Evolutionary conservation across 2,329 filamentous ascomycete species (phyloP).

Genomic region (Salinomyces thailandicus): DNA sequence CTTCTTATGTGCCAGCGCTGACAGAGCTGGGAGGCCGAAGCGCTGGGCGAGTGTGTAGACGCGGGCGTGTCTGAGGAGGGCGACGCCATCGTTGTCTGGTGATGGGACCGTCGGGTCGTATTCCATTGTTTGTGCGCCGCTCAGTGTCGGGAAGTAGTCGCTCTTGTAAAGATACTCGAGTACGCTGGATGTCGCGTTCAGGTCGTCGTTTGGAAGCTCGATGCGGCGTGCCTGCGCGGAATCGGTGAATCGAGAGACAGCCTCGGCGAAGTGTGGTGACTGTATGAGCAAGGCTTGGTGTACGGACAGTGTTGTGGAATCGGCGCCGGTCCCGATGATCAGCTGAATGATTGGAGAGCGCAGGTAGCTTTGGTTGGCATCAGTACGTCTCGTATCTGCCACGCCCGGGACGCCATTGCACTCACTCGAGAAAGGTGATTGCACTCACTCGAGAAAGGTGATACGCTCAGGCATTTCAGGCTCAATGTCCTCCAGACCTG

Average conservation of each 20-base stretch:
- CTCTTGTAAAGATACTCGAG: constrained; percentile 75
- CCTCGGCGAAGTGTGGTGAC: constrained; percentile 63
- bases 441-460: constrained; percentile 36
- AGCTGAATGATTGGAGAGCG: constrained; percentile 40
- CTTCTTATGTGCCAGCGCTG: constrained; percentile 71
- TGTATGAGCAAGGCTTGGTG: constrained; percentile 67
- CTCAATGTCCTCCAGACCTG: constrained; percentile 34
- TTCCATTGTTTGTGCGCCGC: constrained; percentile 55
- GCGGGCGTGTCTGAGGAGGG: constrained; percentile 78
- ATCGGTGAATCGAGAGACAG: constrained; percentile 49
- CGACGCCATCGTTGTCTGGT: constrained; percentile 67
- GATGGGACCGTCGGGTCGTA: constrained; percentile 52
- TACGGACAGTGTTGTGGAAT: constrained; percentile 56
- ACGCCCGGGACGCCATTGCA: background rate
- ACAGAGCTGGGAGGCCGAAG: constrained; percentile 55
- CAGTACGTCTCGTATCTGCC: too few species aligned
- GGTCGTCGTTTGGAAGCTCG: constrained; percentile 54
- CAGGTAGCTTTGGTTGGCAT: constrained; percentile 35
- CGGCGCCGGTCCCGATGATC: constrained; percentile 41
- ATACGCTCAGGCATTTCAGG: constrained; percentile 30
- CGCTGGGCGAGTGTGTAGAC: constrained; percentile 83
- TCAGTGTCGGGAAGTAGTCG: constrained; percentile 68
- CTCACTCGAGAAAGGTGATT: constrained; percentile 31
- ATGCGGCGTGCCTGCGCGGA: constrained; percentile 51
- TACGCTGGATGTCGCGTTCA: constrained; percentile 67